Conservation (phyloP, 2,329 filamentous ascomycete species). For the Microdochium bolleyi region DNA sequence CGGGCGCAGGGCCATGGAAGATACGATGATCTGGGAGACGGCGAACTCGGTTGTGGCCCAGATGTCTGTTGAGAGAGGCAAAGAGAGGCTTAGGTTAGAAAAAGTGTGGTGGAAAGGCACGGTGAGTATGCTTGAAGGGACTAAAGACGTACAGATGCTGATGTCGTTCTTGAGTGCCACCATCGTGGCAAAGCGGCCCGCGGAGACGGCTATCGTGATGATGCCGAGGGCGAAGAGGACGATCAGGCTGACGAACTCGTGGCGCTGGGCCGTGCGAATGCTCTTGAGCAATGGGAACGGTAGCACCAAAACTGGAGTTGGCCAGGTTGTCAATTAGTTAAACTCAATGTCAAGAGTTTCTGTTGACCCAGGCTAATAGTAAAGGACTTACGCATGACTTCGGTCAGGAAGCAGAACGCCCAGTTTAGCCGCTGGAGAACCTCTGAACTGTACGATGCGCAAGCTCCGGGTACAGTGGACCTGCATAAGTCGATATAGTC, state of each 20-base stretch:
- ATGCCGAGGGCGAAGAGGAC: slow-evolving; percentile 5
- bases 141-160: slow-evolving; percentile 1
- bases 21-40: slow-evolving; percentile 5
- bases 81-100: no score
- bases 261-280: slow-evolving; percentile 1
- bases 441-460: neutral
- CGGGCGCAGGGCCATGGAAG: slow-evolving; percentile 5
- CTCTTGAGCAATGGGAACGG: slow-evolving; percentile 4
- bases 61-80: neutral
- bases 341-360: neutral
- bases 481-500: neutral
- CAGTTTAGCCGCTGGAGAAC: slow-evolving; percentile 1
- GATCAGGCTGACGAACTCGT: slow-evolving; percentile 3
- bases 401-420: slow-evolving; percentile 4
- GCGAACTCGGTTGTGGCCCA: slow-evolving; percentile 4
- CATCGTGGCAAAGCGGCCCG: slow-evolving; percentile 6
- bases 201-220: slow-evolving; percentile 5
- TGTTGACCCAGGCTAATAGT: neutral
- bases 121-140: neutral
- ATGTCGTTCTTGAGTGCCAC: slow-evolving; percentile 4
- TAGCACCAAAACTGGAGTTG: slow-evolving; percentile 3
- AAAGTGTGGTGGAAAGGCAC: neutral
- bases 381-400: slow-evolving; percentile 1
- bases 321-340: neutral
- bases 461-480: neutral